Evolutionary conservation across 148 eudicot species (phyloP), one percentile per base, ranked within the genome.

Genomic region (Rhododendron molle): DNA sequence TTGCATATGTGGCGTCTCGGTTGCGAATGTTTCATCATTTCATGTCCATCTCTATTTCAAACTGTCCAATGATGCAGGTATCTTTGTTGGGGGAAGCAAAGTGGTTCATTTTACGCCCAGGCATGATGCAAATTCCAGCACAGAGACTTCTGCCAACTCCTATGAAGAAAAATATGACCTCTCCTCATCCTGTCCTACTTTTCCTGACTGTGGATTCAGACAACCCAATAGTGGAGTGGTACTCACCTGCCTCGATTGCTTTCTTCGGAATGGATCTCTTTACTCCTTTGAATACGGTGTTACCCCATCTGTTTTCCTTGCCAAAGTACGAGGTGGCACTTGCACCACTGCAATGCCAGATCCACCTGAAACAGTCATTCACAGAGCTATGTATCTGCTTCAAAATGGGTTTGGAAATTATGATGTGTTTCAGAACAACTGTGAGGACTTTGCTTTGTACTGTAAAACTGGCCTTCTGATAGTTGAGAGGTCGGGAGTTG

Each of bases 391-490:
- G 98, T 89, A 95, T 83, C 93, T 97, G 34, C 94, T 97, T 54
- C 96, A 94, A 82, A 93, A 94, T 74, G 99, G 99, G 36, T 97
- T 97, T 74, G 98, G 99, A 20, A 94, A 94, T 85, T 97, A 97
- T 30, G 90, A 97, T 52, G 93, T 94, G 46, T 95, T 94, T 72
- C 91, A 93, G 82, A 95, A 95, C 90, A 97, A 97, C 85, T 97
- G 99, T 54, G 99, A 95, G 91, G 99, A 97, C 87, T 97, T 97
- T 84, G 97, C 99, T 3, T 49, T 97, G 77, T 97, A 97, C 87
- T 97, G 99, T 88, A 97, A 93, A 85, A 95, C 99, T 1, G 99
- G 99, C 43, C 90, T 97, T 62, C 86, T 97, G 82, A 88, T 92
- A 50, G 58, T 91, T 38, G 98, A 97, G 30, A 90, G 86, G 38